Evolutionary conservation across 192 early-diverging fungal species (phyloP), one percentile per base, ranked within the genome.

Genomic region (Coemansia sp.): DNA sequence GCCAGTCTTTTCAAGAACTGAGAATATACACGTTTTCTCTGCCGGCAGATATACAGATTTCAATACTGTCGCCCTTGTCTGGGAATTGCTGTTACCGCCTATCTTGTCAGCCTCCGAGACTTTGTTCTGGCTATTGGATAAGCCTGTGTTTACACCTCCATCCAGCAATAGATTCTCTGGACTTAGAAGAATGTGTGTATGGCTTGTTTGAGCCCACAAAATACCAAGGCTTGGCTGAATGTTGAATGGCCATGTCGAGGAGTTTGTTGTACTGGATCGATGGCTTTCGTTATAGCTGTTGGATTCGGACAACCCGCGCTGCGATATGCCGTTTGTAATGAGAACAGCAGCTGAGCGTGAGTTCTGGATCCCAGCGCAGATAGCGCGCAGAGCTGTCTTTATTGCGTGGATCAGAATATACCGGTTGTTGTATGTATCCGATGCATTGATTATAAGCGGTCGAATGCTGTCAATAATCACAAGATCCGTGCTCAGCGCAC

Each of bases 391-490:
- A 25, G 65, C 79, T 0, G 62, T 67, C 53, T 64, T 67, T 41
- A 82, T 68, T 13, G 79, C 68, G 38, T 75, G 54, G 44, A 75
- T 59, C 13, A 65, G 65, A 38, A 71, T 62, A 19, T 72, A 22
- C 7, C 56, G 57, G 8, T 74, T 69, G 41, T 56, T 67, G 14
- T 65, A 62, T 40, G 58, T 56, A 22, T 69, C 69, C 12, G 75
- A 62, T 1, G 70, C 74, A 39, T 64, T 56, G 37, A 81, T 51
- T 37, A 75, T 39, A 14, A 75, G 57, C 40, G 79, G 74, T 17
- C 74, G 73, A 20, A 81, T 61, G 32, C 75, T 72, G 63, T 82
- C 75, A 25, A 82, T 68, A n/a, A 82, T 57, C 6, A 77, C 25
- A 10, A 82, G 59, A 45, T 77, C 73, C n/a, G 50, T 22, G n/a